Evolutionary conservation across 306 rosid genomes (phyloP).

Genomic region (Medicago ruthenica): DNA sequence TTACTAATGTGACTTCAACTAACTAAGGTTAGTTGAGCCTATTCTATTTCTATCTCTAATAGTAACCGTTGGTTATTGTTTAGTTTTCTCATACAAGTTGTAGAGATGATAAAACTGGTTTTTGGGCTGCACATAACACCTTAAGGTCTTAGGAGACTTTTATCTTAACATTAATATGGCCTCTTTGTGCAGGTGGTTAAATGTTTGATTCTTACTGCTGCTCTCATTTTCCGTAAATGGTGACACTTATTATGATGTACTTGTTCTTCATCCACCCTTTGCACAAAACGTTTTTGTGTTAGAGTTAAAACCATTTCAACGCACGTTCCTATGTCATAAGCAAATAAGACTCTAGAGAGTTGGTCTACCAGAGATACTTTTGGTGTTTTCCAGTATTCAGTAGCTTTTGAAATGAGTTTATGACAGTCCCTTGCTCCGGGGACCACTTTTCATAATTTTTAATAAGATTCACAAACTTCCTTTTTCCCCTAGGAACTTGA

Average conservation of each 20-base stretch:
- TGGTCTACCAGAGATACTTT: not conserved
- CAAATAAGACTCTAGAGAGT: not conserved
- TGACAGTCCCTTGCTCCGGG: not conserved
- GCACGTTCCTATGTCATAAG: not conserved
- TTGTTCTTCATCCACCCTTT: not conserved
- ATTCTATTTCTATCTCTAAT: too few species aligned
- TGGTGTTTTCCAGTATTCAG: not conserved
- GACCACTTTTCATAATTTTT: not conserved
- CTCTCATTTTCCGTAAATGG: not conserved
- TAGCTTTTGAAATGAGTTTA: not conserved
- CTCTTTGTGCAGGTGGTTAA: not conserved
- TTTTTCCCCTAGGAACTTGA: slow-evolving; percentile 19
- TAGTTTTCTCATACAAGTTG: not conserved
- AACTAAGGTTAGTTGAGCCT: too few species aligned
- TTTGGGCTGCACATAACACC: not conserved
- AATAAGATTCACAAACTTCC: not conserved
- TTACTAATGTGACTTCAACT: too few species aligned
- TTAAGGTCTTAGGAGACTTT: not conserved
- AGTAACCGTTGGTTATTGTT: not conserved
- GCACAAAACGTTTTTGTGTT: not conserved
- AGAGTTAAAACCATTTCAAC: not conserved
- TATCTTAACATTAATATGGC: not conserved
- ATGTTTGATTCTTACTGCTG: not conserved
- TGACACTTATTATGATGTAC: not conserved
- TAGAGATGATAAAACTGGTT: not conserved